Base-by-base conservation (phyloP, 2,329 filamentous ascomycete species). In the Xylaria hypoxylon region DNA sequence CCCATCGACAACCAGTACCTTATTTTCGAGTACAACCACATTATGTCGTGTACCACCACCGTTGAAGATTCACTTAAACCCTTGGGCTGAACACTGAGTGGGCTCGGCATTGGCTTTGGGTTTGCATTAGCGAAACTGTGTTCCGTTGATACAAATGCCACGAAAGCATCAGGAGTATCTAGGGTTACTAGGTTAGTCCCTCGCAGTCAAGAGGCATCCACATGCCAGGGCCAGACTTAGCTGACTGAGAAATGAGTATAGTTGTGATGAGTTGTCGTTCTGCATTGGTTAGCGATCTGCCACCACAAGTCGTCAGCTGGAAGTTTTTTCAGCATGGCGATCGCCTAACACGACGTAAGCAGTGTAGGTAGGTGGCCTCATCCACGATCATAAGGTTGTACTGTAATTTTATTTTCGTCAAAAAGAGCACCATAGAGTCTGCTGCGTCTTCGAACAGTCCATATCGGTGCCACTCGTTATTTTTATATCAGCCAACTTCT, bases 391-490 rank as follows among this genome's bases (percentile, higher is more conserved):
- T n/a, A 31, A 10, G 15, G 15, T 31, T n/a, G 15, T 7, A 52
- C 3, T 19, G 13, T n/a, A 6, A 22, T 2, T 38, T 38, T 13
- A 10, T 38, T 13, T 15, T 8, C 31, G 15, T 26, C 11, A 11
- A 28, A 28, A 4, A 55, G 19, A 4, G 22, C 17, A n/a, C 13
- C 35, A 55, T 55, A 55, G 35, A 55, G 52, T 55, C 42, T 24
- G 22, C 15, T 26, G 7, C 6, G 42, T n/a, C 52, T 26, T 55
- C 15, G 52, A 55, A 42, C 5, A 28, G 22, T 11, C 5, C 2
- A 11, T 13, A 19, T 55, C 10, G 35, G 52, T 15, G 4, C 15
- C 15, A 19, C 4, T n/a, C 28, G 22, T 26, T n/a, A 33, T 17
- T 35, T 19, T 10, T 5, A 19, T 38, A 31, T 15, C 7, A 19